Base-by-base conservation (phyloP, 148 eudicot species). In the Fagopyrum tataricum region DNA sequence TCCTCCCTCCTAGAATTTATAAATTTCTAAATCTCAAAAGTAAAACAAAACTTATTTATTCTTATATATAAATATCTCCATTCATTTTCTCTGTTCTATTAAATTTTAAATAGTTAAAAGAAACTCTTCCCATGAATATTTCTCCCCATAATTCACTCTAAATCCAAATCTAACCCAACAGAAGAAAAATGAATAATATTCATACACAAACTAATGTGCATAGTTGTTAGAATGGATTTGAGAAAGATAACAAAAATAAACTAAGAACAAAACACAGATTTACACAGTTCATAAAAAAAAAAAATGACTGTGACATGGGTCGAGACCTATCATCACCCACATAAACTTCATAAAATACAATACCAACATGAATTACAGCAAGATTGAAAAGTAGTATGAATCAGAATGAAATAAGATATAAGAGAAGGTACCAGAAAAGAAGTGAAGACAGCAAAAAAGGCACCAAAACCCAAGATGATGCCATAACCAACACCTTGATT, bases 401-500 rank as follows among this genome's bases (percentile, higher is more conserved):
- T 14, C 2, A 15, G 0, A 24, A 59, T 23, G 4, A 59, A 10
- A 59, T 0, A 59, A 0, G 21, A 55, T 0, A 55, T 2, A 7
- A 55, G 18, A 17, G 8, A 59, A 24, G 6, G 4, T 62, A 62
- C 68, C 68, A 92, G 78, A 72, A 92, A 90, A 48, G 97, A 92
- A 55, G 96, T 90, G 77, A 90, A 90, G 75, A 90, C 73, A 5
- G 97, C 97, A 72, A 92, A 92, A 72, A 92, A 90, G 4, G 96
- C 96, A 51, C 97, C 97, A 79, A 92, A 92, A 3, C 97, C 97
- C 76, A 92, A 82, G 76, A 92, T 84, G 51, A 92, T 86, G 62
- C 93, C 84, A 69, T 92, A 92, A 6, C 97, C 97, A 84, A 92
- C 93, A 14, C 87, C 85, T 79, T 92, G 97, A 75, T 87, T 90